phyloP scores from a whole-genome alignment of 805 yeast genomes.

The Suhomyces canberraensis region DNA sequence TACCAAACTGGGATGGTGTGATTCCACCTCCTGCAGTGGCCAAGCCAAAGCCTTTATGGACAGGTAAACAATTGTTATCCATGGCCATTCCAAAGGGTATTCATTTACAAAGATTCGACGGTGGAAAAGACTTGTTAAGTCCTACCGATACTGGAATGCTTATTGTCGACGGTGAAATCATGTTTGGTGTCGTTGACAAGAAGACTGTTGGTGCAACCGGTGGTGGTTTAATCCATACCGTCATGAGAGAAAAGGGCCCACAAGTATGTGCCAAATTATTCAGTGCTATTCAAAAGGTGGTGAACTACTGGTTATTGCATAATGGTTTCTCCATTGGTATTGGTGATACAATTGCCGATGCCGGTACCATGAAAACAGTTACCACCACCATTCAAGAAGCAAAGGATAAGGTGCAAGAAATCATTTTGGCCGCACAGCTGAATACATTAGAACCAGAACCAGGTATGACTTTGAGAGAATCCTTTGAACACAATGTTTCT shows the following conservation, averaged over 20 bases:
- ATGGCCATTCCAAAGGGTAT: slow-evolving; percentile 95
- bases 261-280: slow-evolving; percentile 83
- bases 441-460: slow-evolving; percentile 91
- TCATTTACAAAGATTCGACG: slow-evolving; percentile 91
- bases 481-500: slow-evolving; percentile 95
- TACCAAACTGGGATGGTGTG: slow-evolving; percentile 98
- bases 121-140: slow-evolving; percentile 73
- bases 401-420: slow-evolving; percentile 89
- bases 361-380: slow-evolving; percentile 90
- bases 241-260: slow-evolving; percentile 97
- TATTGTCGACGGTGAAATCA: slow-evolving; percentile 90
- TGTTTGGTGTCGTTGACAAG: slow-evolving; percentile 97
- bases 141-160: slow-evolving; percentile 96
- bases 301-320: slow-evolving; percentile 93
- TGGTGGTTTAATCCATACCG: slow-evolving; percentile 96
- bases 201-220: slow-evolving; percentile 98
- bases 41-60: slow-evolving; percentile 95
- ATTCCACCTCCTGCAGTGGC: slow-evolving; percentile 93
- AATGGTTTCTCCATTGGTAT: slow-evolving; percentile 98
- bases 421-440: slow-evolving; percentile 86
- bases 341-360: slow-evolving; percentile 99
- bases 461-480: slow-evolving; percentile 99
- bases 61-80: slow-evolving; percentile 92
- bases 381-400: slow-evolving; percentile 93
- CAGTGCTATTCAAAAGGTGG: slow-evolving; percentile 91